phyloP scores from a whole-genome alignment of 2,329 filamentous ascomycete species.

The Fusarium chuoi region DNA sequence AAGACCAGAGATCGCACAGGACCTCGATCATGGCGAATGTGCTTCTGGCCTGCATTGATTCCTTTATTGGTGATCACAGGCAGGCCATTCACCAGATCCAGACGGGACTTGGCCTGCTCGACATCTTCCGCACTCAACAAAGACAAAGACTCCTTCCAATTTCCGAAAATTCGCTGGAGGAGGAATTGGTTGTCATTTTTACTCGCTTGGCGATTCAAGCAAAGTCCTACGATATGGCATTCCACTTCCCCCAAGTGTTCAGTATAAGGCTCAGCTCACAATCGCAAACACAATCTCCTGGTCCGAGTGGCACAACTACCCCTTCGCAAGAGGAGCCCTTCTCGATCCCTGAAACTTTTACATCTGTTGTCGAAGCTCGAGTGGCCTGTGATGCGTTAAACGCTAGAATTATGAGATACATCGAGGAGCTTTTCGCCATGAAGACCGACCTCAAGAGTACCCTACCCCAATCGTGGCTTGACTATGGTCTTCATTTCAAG shows the following conservation, averaged over 20 bases:
- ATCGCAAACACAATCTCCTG: conserved; percentile 53
- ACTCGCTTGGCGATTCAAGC: conserved; percentile 72
- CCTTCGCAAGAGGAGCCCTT: conserved; percentile 48
- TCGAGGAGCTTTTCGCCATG: conserved; percentile 62
- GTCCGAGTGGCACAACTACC: conserved; percentile 54
- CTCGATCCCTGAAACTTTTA: conserved; percentile 52
- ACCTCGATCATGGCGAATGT: conserved; percentile 72
- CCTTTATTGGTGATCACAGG: conserved; percentile 71
- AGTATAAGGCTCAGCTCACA: conserved; percentile 59
- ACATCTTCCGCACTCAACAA: conserved; percentile 61
- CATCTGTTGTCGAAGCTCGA: conserved; percentile 64
- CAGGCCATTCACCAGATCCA: conserved; percentile 72
- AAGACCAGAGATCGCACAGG: conserved; percentile 59
- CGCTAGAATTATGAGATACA: conserved; percentile 67
- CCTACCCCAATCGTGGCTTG: conserved; percentile 59
- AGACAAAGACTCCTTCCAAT: conserved; percentile 41
- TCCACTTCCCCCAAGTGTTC: conserved; percentile 71
- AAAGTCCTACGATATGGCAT: conserved; percentile 75
- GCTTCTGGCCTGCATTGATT: conserved; percentile 74
- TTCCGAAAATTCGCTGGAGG: conserved; percentile 61
- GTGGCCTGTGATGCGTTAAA: conserved; percentile 66
- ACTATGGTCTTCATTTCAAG: conserved; percentile 60
- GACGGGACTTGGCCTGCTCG: conserved; percentile 64
- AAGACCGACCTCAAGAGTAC: conserved; percentile 64
- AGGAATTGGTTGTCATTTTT: conserved; percentile 71